Percentiles rank a stretch among this genome's conserved stretches.
phyloP scores from a whole-genome alignment of 2,329 filamentous ascomycete species.

The Calonectria henricotiae region DNA sequence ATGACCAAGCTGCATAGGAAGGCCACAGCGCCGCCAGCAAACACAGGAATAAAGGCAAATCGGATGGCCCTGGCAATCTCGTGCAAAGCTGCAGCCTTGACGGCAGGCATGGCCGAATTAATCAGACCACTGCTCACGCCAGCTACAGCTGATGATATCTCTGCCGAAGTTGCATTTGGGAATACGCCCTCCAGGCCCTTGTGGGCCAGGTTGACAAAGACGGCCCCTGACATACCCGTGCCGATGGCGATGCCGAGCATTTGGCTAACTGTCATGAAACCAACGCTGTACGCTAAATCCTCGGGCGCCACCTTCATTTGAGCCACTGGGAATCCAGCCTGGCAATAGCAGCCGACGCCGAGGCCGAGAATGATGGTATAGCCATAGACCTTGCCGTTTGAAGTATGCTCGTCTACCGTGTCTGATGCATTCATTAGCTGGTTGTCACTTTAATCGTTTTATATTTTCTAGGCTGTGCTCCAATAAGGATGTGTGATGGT shows the following conservation, averaged over 20 bases:
- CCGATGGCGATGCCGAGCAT: constrained; percentile 41
- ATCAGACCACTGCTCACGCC: not conserved
- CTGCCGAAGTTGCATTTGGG: not conserved
- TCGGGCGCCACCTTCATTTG: constrained; percentile 53
- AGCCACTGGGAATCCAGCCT: constrained; percentile 57
- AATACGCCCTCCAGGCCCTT: not conserved
- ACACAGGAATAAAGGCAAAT: not conserved
- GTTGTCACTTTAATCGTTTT: not conserved
- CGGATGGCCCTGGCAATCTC: constrained; percentile 3
- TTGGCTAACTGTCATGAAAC: constrained; percentile 55
- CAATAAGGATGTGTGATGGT: too few relatives aligned
- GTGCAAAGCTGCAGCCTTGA: not conserved
- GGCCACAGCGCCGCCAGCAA: not conserved
- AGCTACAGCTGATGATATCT: not conserved
- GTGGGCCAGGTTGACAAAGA: not conserved
- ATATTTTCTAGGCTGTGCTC: not conserved
- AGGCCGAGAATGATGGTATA: constrained; percentile 60
- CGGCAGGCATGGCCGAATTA: not conserved
- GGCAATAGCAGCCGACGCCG: constrained; percentile 58
- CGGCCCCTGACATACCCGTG: not conserved
- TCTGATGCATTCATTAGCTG: not conserved
- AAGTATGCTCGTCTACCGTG: constrained; percentile 13
- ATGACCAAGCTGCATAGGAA: not conserved
- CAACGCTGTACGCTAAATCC: constrained; percentile 55
- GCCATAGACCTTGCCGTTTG: constrained; percentile 54